Base-by-base conservation (phyloP, 192 early-diverging fungal genomes). In the Podila verticillata region DNA sequence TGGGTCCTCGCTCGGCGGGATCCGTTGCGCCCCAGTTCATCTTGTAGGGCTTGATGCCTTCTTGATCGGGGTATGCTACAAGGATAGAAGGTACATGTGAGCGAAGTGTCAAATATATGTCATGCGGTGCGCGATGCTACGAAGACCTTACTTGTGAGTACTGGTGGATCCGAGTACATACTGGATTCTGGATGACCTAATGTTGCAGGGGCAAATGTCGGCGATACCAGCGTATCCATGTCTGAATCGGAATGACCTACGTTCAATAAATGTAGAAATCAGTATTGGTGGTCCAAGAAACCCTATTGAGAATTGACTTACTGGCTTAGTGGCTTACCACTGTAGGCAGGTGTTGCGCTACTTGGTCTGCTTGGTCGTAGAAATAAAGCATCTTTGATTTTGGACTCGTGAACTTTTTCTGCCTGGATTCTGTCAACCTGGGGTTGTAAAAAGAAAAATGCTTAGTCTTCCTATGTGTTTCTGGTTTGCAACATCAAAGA, bases 1-100 rank as follows among this genome's bases (percentile, higher is more conserved):
- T 86, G 22, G 96, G 95, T 0, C 96, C 96, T 64, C 96, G 93
- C 39, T 80, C 77, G 19, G 73, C 70, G 6, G 95, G 84, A 44
- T 91, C 86, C 26, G 86, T 20, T 24, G 90, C 91, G 22, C 93
- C 95, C 94, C 95, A 96, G 63, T 78, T 82, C 36, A 98, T 78
- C 5, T 90, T 82, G 35, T 94, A 87, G 7, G 95, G 95, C 13
- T 91, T 89, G 63, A 96, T 87, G 48, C 93, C 87, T 62, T 84
- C 82, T 62, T 89, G 84, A 39, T 82, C 80, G 61, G 84, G 74
- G 68, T 89, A 87, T 35, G 88, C 88, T 89, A 65, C 51, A 54
- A 26, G n/a, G 24, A 54, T 24, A 24, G 22, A 17, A 0, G n/a
- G 22, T 24, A 54, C 2, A n/a, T 24, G 10, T 54, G 3, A 26